Percentiles rank a stretch among this genome's conserved stretches.
These are phyloP conservation scores for Westerdykella sp. DNA, from an alignment of 2,329 filamentous ascomycete species.

Conservation along the genomic window DNA sequence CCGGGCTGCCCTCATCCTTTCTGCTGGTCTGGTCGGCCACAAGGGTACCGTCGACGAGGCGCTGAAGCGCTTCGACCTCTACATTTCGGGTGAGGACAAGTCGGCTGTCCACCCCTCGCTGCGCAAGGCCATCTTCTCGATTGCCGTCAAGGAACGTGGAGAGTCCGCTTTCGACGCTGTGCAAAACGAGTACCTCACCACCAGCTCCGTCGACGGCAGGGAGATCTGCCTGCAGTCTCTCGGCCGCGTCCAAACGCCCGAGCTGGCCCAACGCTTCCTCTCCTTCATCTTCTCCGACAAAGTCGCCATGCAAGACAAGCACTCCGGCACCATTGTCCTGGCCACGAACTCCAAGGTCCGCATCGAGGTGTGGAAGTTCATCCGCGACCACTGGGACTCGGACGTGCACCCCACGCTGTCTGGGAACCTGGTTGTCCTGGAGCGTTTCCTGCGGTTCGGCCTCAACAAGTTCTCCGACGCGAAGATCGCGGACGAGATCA, in stretches of 20 bases:
- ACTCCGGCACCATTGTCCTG: constrained; percentile 69
- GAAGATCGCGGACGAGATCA: constrained; percentile 67
- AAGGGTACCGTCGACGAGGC: constrained; percentile 67
- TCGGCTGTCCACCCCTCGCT: constrained; percentile 74
- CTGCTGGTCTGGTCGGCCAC: constrained; percentile 71
- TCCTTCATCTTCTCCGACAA: constrained; percentile 73
- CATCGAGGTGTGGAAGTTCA: constrained; percentile 73
- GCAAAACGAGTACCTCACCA: constrained; percentile 77
- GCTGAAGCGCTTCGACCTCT: constrained; percentile 72
- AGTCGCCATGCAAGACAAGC: constrained; percentile 82
- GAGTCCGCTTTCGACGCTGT: constrained; percentile 65
- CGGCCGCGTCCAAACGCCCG: constrained; percentile 63
- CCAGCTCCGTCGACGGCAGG: constrained; percentile 82
- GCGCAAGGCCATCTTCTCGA: constrained; percentile 71
- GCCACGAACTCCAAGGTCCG: constrained; percentile 68
- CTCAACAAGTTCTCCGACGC: constrained; percentile 72
- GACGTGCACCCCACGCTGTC: constrained; percentile 64
- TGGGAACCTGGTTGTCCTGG: constrained; percentile 78
- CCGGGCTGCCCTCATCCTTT: constrained; percentile 70
- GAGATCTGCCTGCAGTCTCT: constrained; percentile 75
- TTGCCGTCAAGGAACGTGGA: constrained; percentile 67
- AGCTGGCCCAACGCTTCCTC: constrained; percentile 62
- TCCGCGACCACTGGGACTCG: constrained; percentile 72
- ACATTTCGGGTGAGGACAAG: constrained; percentile 59
- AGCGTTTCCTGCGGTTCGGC: constrained; percentile 76